phyloP scores from a whole-genome alignment of 495 filamentous ascomycete genomes.

The Cercophora newfieldiana region DNA sequence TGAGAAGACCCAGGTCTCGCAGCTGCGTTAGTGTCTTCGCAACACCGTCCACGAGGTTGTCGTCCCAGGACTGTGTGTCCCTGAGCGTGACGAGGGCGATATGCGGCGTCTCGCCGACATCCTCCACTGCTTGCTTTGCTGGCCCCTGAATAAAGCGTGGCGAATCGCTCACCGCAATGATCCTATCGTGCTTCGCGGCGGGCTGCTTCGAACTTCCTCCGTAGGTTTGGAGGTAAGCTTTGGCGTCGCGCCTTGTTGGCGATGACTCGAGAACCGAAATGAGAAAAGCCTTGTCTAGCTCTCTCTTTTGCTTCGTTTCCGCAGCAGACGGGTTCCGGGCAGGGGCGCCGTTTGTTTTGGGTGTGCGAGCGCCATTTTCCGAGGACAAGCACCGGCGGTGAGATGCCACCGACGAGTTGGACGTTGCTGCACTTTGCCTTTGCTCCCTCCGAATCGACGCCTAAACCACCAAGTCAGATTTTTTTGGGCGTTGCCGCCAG shows the following conservation, averaged over 20 bases:
- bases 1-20: slow-evolving; percentile 72
- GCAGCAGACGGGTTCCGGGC: slow-evolving; percentile 33
- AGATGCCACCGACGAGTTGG: neutral
- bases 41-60: slow-evolving; percentile 69
- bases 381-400: slow-evolving; percentile 17
- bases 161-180: slow-evolving; percentile 35
- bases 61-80: slow-evolving; percentile 65
- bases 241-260: slow-evolving; percentile 87
- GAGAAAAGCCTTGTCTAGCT: slow-evolving; percentile 54
- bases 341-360: slow-evolving; percentile 1
- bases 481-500: neutral
- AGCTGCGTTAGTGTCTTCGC: slow-evolving; percentile 84
- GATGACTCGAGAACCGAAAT: slow-evolving; percentile 79
- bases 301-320: slow-evolving; percentile 46
- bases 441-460: slow-evolving; percentile 8
- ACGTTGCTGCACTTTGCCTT: neutral
- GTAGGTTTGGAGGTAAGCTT: slow-evolving; percentile 81
- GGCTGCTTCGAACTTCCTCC: slow-evolving; percentile 35
- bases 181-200: slow-evolving; percentile 36
- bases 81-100: slow-evolving; percentile 85
- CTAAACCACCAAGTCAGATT: neutral
- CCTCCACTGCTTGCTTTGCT: slow-evolving; percentile 28
- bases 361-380: slow-evolving; percentile 16
- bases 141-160: slow-evolving; percentile 39
- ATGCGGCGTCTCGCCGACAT: slow-evolving; percentile 59